These are phyloP conservation scores for Vitis hybrid DNA, from an alignment of 177 flowering plant species.

Conservation along the genomic window DNA sequence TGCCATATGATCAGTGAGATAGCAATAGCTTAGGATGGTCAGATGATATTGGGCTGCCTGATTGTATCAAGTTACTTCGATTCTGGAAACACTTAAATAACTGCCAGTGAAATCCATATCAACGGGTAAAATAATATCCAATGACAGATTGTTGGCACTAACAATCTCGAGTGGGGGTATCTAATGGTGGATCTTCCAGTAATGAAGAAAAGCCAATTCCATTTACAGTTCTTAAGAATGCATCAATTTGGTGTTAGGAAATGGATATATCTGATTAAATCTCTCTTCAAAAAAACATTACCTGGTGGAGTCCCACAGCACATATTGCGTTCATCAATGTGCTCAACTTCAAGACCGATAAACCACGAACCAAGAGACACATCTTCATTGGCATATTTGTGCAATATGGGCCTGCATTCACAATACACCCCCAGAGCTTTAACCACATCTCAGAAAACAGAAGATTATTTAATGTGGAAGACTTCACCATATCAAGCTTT, in stretches of 20 bases:
- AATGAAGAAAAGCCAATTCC: too few relatives aligned
- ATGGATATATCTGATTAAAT: not conserved
- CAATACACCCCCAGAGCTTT: slow-evolving; percentile 12
- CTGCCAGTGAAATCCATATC: too few relatives aligned
- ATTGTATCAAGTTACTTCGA: too few relatives aligned
- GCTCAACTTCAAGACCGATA: slow-evolving; percentile 93
- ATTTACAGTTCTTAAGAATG: not conserved
- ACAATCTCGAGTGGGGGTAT: too few relatives aligned
- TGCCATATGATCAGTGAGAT: too few relatives aligned
- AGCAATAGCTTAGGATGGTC: too few relatives aligned
- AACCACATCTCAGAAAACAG: not conserved
- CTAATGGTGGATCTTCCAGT: too few relatives aligned
- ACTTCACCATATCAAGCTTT: not conserved
- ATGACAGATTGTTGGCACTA: too few relatives aligned
- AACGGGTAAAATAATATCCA: too few relatives aligned
- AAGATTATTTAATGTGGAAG: not conserved
- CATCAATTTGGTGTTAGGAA: not conserved
- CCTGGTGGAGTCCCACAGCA: slow-evolving; percentile 97
- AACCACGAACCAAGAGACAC: slow-evolving; percentile 94
- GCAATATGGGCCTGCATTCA: slow-evolving; percentile 73
- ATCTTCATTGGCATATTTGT: slow-evolving; percentile 95
- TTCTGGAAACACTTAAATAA: too few relatives aligned
- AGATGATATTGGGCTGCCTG: too few relatives aligned
- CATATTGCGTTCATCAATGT: slow-evolving; percentile 85
- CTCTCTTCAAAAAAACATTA: slow-evolving; percentile 15